Evolutionary conservation across 1,284 basidiomycete genomes (phyloP).

Genomic region (Polyporus tsugae): DNA sequence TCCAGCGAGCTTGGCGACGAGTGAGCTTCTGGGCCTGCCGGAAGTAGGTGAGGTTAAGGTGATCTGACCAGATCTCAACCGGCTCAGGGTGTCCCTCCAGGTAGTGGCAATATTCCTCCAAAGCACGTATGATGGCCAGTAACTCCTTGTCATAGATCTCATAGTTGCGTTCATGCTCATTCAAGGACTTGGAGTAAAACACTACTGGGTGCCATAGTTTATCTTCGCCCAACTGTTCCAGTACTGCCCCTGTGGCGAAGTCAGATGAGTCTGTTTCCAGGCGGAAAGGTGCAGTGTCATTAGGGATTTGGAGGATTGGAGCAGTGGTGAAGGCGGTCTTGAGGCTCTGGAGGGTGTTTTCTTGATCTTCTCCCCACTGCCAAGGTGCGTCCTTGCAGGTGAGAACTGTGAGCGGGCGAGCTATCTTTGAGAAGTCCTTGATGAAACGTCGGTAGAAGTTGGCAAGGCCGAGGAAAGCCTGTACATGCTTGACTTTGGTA

Average conservation of each 20-base stretch:
- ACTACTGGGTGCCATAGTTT: constrained; percentile 23
- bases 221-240: constrained; percentile 17
- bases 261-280: constrained; percentile 14
- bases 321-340: constrained; percentile 25
- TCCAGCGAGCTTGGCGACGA: constrained; percentile 51
- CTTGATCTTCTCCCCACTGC: constrained; percentile 26
- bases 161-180: constrained; percentile 41
- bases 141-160: constrained; percentile 49
- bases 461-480: constrained; percentile 24
- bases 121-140: constrained; percentile 42
- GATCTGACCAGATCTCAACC: constrained; percentile 45
- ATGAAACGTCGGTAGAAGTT: constrained; percentile 41
- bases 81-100: constrained; percentile 31
- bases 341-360: constrained; percentile 41
- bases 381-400: constrained; percentile 28
- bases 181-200: constrained; percentile 17
- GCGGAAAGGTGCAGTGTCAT: neutral
- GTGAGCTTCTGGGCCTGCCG: constrained; percentile 45
- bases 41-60: constrained; percentile 53
- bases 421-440: constrained; percentile 39
- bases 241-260: constrained; percentile 19
- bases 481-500: constrained; percentile 29
- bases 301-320: neutral
- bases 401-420: constrained; percentile 36
- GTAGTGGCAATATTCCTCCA: constrained; percentile 46